Conservation (phyloP, 2,329 filamentous ascomycete genomes). For the Chaetomiaceae sp. region DNA sequence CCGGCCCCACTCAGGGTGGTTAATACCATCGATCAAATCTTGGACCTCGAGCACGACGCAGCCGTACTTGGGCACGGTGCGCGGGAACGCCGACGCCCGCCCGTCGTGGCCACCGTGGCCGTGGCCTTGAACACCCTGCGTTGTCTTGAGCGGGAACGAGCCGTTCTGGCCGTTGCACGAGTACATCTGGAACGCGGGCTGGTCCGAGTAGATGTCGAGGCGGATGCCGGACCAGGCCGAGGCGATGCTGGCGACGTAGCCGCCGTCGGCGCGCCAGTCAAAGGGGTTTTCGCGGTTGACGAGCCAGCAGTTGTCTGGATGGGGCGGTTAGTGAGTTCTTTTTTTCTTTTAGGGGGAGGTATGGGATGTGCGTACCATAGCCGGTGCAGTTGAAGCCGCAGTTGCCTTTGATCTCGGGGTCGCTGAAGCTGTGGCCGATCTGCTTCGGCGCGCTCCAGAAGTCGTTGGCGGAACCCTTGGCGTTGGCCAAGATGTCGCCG, state of each 20-base stretch:
- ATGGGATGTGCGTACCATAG: conserved; percentile 56
- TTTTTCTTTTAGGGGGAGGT: background rate
- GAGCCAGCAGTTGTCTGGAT: conserved; percentile 61
- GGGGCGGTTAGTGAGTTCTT: conserved; percentile 2
- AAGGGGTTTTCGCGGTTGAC: conserved; percentile 58
- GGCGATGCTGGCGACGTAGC: conserved; percentile 61
- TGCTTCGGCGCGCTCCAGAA: conserved; percentile 81
- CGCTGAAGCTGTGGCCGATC: conserved; percentile 63
- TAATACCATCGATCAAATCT: conserved; percentile 92
- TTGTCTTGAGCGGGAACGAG: conserved; percentile 61
- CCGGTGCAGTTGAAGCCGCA: conserved; percentile 80
- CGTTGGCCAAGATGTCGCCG: conserved; percentile 67
- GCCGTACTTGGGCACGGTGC: conserved; percentile 66
- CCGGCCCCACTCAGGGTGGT: conserved; percentile 82
- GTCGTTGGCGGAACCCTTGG: conserved; percentile 64
- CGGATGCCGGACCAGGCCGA: conserved; percentile 77
- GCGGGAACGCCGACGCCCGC: too few species aligned
- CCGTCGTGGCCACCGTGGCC: too few species aligned
- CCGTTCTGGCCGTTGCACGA: conserved; percentile 75
- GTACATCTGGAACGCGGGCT: conserved; percentile 86
- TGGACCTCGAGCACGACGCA: conserved; percentile 89
- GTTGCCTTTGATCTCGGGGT: conserved; percentile 60
- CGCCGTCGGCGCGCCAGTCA: conserved; percentile 56
- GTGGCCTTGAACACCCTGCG: conserved; percentile 47
- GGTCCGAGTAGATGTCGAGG: conserved; percentile 75